Percentiles rank a stretch among this genome's conserved stretches.
Conservation (phyloP, 805 yeast genomes). For the Myxozyma lipomycoides region DNA sequence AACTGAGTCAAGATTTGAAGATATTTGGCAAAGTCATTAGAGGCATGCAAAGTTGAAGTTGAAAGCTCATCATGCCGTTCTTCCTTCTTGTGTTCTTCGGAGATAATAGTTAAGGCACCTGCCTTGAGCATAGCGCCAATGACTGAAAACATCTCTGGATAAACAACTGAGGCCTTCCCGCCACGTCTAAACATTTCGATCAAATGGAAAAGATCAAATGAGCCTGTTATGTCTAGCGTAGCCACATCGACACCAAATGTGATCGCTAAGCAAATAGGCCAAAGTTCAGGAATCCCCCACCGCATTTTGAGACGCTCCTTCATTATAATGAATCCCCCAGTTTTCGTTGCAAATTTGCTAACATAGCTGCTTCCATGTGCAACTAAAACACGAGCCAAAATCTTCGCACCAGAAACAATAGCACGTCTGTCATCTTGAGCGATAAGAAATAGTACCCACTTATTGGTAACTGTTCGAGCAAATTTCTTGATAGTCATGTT, state of each 20-base stretch:
- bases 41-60: not conserved
- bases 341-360: constrained; percentile 41
- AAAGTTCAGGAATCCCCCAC: constrained; percentile 49
- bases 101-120: constrained; percentile 23
- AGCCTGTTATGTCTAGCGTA: constrained; percentile 12
- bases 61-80: not conserved
- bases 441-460: constrained; percentile 59
- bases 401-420: constrained; percentile 38
- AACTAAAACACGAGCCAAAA: constrained; percentile 50
- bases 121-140: constrained; percentile 29
- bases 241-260: constrained; percentile 44
- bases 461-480: constrained; percentile 56
- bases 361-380: constrained; percentile 47
- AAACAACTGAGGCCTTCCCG: constrained; percentile 25
- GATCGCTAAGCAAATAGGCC: constrained; percentile 30
- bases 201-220: constrained; percentile 22
- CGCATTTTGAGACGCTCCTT: constrained; percentile 45
- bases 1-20: constrained; percentile 25
- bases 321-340: constrained; percentile 47
- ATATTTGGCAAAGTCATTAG: constrained; percentile 16
- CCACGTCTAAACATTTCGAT: constrained; percentile 23
- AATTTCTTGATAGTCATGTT: constrained; percentile 40
- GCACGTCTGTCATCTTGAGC: constrained; percentile 41
- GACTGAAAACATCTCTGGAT: constrained; percentile 30
- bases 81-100: constrained; percentile 22